Evolutionary conservation across 2,329 filamentous ascomycete genomes (phyloP).

Genomic region (Aspergillus caelatus): DNA sequence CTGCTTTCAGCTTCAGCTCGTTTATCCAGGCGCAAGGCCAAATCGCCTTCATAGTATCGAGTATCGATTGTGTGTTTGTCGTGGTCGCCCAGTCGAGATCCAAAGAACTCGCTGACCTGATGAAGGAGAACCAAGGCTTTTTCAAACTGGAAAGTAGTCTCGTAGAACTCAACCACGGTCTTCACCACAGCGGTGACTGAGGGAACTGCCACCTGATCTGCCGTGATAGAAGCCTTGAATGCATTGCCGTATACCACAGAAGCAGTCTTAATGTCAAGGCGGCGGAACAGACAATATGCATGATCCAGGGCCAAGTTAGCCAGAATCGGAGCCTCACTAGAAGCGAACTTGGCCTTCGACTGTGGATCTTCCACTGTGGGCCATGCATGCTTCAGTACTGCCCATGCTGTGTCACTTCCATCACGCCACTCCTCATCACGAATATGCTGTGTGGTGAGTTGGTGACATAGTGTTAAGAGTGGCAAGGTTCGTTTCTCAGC

Average conservation of each 20-base stretch:
- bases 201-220: slow-evolving; percentile 35
- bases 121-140: slow-evolving; percentile 34
- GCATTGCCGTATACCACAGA: slow-evolving; percentile 38
- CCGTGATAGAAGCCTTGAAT: slow-evolving; percentile 34
- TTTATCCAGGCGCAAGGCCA: slow-evolving; percentile 48
- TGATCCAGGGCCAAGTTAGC: slow-evolving; percentile 36
- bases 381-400: slow-evolving; percentile 37
- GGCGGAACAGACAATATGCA: slow-evolving; percentile 39
- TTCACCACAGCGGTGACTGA: slow-evolving; percentile 37
- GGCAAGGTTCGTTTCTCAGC: slow-evolving; percentile 26
- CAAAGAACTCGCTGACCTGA: slow-evolving; percentile 37
- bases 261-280: slow-evolving; percentile 32
- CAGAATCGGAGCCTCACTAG: slow-evolving; percentile 33
- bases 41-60: slow-evolving; percentile 51
- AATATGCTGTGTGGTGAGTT: slow-evolving; percentile 34
- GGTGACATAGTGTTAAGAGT: slow-evolving; percentile 34
- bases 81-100: slow-evolving; percentile 33
- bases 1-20: slow-evolving; percentile 39
- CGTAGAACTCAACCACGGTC: slow-evolving; percentile 40
- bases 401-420: slow-evolving; percentile 31
- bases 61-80: slow-evolving; percentile 52
- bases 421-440: slow-evolving; percentile 35
- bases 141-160: slow-evolving; percentile 40
- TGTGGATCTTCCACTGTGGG: slow-evolving; percentile 32
- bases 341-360: slow-evolving; percentile 33